Conservation (phyloP, 208 protist species). For the Porcisia deanei region DNA sequence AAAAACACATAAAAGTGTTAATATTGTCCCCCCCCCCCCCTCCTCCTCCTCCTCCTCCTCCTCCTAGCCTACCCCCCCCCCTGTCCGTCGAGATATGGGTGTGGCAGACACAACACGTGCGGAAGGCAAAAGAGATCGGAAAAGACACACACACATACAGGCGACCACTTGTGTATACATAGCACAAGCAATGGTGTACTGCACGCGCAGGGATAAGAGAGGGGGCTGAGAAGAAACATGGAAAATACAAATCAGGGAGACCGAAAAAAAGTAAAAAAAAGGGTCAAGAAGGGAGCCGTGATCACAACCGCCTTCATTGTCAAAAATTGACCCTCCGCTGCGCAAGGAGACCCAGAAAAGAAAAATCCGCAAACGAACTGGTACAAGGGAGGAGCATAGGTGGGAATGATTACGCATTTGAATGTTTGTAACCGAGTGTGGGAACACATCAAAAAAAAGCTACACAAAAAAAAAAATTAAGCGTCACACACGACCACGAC, state of each 20-base stretch:
- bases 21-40: too few species aligned
- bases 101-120: too few species aligned
- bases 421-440: not conserved
- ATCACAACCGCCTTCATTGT: not conserved
- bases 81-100: too few species aligned
- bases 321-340: not conserved
- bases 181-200: not conserved
- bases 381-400: not conserved
- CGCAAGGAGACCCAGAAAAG: not conserved
- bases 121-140: not conserved
- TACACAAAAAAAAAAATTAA: not conserved
- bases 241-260: too few species aligned
- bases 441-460: not conserved
- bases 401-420: not conserved
- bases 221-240: not conserved
- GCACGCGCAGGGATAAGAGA: too few species aligned
- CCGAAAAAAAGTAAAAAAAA: not conserved
- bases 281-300: not conserved
- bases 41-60: too few species aligned
- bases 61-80: too few species aligned
- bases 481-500: not conserved
- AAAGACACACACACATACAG: not conserved
- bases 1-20: too few species aligned
- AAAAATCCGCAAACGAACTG: not conserved
- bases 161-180: not conserved